Evolutionary conservation across 2,329 filamentous ascomycete species (phyloP).

Genomic region (Eurotiales sp.): DNA sequence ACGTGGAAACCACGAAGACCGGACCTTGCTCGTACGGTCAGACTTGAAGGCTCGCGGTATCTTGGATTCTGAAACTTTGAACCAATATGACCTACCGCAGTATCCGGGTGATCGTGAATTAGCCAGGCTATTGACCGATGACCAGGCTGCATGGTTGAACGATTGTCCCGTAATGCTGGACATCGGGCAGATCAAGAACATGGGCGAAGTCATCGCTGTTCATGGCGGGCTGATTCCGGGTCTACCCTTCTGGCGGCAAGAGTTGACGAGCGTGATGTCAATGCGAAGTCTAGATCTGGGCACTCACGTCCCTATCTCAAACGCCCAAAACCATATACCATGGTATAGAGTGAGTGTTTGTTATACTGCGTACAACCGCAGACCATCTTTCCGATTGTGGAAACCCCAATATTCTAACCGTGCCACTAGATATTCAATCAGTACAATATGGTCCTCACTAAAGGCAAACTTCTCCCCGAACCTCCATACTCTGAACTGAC

Average conservation of each 20-base stretch:
- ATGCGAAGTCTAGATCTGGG: conserved; percentile 74
- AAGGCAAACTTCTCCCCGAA: neutral
- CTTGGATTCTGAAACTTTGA: too few species aligned
- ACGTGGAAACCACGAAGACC: conserved; percentile 88
- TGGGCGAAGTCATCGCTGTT: conserved; percentile 68
- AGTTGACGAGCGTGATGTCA: conserved; percentile 83
- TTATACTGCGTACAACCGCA: too few species aligned
- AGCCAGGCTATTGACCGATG: conserved; percentile 51
- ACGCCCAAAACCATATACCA: conserved; percentile 49
- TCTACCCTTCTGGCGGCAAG: conserved; percentile 62
- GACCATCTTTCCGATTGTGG: neutral
- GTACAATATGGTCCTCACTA: conserved; percentile 19
- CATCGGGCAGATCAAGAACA: conserved; percentile 56
- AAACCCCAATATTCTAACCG: neutral
- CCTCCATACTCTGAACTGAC: conserved; percentile 37
- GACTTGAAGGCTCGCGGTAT: conserved; percentile 23
- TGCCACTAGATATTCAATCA: conserved; percentile 48
- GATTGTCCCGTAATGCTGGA: conserved; percentile 71
- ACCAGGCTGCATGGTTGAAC: conserved; percentile 66
- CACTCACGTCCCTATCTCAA: conserved; percentile 55
- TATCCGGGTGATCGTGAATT: conserved; percentile 41
- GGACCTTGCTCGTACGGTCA: conserved; percentile 63
- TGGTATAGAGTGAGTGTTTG: conserved; percentile 57
- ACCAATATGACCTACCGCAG: conserved; percentile 13
- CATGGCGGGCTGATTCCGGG: conserved; percentile 83